These are phyloP conservation scores for Trypanosoma theileri DNA, from an alignment of 208 protist species.

Conservation along the genomic window DNA sequence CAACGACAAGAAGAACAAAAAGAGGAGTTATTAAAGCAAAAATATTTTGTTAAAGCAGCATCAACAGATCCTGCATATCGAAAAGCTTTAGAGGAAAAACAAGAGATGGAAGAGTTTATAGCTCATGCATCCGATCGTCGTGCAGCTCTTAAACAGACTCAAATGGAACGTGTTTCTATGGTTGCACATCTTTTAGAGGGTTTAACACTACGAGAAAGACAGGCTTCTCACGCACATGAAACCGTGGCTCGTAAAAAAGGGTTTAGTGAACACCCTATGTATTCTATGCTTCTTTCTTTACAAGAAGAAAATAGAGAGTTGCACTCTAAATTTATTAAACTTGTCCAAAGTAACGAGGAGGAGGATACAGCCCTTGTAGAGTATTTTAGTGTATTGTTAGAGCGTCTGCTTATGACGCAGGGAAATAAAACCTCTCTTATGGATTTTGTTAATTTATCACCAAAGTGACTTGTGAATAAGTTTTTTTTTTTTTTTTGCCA, in stretches of 20 bases:
- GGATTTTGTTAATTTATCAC: not conserved
- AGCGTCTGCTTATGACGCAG: constrained; percentile 14
- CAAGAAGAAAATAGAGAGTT: constrained; percentile 25
- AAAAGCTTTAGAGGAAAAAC: constrained; percentile 12
- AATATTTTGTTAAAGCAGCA: constrained; percentile 20
- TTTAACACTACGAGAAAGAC: constrained; percentile 2
- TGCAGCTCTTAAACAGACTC: constrained; percentile 13
- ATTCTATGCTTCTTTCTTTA: constrained; percentile 8
- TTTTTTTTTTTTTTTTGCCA: not conserved
- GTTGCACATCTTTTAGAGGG: constrained; percentile 27
- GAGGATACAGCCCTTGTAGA: constrained; percentile 35
- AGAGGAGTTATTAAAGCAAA: constrained; percentile 23
- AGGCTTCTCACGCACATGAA: not conserved
- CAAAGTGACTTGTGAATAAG: not conserved
- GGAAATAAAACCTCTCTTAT: constrained; percentile 3
- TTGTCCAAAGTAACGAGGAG: constrained; percentile 34
- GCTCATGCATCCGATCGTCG: constrained; percentile 2
- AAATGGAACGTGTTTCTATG: constrained; percentile 12
- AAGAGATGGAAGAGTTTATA: constrained; percentile 12
- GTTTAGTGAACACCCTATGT: constrained; percentile 12
- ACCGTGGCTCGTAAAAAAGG: not conserved
- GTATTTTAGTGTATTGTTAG: constrained; percentile 35
- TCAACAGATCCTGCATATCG: constrained; percentile 22
- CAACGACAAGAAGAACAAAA: constrained; percentile 12
- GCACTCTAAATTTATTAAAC: constrained; percentile 17